phyloP scores from a whole-genome alignment of 768 basidiomycete genomes.

The Rhodotorula graminis region DNA sequence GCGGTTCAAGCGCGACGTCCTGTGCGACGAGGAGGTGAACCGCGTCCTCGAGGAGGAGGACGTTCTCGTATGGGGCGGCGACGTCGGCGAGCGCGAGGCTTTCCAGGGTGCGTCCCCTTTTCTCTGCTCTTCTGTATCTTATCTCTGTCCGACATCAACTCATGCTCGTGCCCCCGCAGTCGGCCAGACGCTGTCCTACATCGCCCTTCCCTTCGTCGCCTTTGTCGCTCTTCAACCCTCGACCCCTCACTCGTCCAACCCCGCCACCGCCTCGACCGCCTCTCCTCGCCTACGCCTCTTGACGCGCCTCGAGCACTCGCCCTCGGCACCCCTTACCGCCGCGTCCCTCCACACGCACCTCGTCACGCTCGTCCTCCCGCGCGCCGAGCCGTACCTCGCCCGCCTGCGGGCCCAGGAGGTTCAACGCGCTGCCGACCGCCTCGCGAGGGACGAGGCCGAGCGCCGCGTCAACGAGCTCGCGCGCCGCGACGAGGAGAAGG shows the following conservation, averaged over 20 bases:
- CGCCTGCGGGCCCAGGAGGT: conserved; percentile 54
- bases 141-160: conserved; percentile 21
- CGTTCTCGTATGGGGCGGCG: conserved; percentile 81
- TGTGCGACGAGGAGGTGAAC: conserved; percentile 69
- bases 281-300: conserved; percentile 67
- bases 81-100: conserved; percentile 73
- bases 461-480: conserved; percentile 66
- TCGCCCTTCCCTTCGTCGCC: conserved; percentile 87
- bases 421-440: conserved; percentile 54
- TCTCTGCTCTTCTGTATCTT: not conserved
- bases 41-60: conserved; percentile 52
- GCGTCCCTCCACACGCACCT: conserved; percentile 63
- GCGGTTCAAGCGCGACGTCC: conserved; percentile 75
- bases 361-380: conserved; percentile 67
- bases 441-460: conserved; percentile 67
- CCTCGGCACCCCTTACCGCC: conserved; percentile 54
- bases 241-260: conserved; percentile 41
- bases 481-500: conserved; percentile 63
- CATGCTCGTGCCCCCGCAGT: conserved; percentile 35
- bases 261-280: conserved; percentile 39
- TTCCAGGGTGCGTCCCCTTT: conserved; percentile 58
- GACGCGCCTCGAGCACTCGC: conserved; percentile 72
- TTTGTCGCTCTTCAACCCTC: conserved; percentile 81
- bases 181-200: conserved; percentile 58
- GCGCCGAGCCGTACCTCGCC: conserved; percentile 68